Percentiles rank a stretch among this genome's conserved stretches.
Evolutionary conservation across 2,329 filamentous ascomycete species (phyloP).

Genomic region (Hypoxylon rubiginosum): DNA sequence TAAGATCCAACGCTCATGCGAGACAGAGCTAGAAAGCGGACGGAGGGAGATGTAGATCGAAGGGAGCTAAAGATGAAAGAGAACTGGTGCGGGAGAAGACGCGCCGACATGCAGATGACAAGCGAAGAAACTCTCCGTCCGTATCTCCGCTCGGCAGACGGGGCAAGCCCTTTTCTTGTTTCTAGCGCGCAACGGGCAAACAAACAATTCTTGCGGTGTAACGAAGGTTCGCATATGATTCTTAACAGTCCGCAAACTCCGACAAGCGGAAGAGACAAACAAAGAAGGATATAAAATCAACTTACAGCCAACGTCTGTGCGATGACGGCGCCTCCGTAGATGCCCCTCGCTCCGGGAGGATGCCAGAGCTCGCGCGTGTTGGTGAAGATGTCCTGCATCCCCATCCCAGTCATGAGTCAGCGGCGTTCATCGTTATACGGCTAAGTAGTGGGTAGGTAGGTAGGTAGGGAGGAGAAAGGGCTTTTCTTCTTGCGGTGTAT

Average conservation of each 20-base stretch:
- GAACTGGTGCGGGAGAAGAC: neutral
- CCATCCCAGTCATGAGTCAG: constrained; percentile 19
- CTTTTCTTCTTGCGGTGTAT: neutral
- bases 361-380: constrained; percentile 95
- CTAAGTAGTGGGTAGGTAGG: no score
- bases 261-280: no score
- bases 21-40: neutral
- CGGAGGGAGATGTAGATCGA: neutral
- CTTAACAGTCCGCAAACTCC: no score
- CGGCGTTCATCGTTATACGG: constrained; percentile 7
- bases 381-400: constrained; percentile 84
- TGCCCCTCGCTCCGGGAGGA: constrained; percentile 89
- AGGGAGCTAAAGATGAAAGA: no score
- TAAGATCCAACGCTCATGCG: neutral
- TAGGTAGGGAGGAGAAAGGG: no score
- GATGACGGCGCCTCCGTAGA: constrained; percentile 94
- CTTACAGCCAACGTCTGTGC: constrained; percentile 71
- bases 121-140: neutral
- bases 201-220: neutral
- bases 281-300: constrained; percentile 1
- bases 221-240: neutral
- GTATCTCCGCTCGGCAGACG: constrained; percentile 17
- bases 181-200: neutral
- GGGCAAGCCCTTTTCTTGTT: neutral
- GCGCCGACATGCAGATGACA: neutral